These are phyloP conservation scores for Paecilomyces sp. DNA, from an alignment of 2,329 filamentous ascomycete genomes.

Conservation along the genomic window DNA sequence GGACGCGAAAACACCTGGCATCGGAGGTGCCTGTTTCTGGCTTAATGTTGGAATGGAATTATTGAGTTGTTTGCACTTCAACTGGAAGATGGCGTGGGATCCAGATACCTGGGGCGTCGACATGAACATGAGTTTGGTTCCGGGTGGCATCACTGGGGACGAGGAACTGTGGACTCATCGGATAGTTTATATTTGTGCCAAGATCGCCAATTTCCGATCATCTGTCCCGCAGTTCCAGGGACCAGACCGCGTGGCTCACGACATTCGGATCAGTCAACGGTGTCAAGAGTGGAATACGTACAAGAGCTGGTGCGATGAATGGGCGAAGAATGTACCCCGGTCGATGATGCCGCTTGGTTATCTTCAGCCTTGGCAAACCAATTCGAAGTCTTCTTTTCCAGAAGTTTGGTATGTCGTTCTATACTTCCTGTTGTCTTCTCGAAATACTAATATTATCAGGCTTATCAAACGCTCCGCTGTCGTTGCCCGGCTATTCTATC, in stretches of 20 bases:
- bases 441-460: constrained; percentile 40
- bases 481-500: constrained; percentile 79
- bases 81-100: constrained; percentile 81
- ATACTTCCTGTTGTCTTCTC: neutral
- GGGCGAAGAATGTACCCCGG: constrained; percentile 70
- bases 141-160: constrained; percentile 47
- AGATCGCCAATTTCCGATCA: constrained; percentile 77
- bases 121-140: constrained; percentile 58
- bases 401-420: constrained; percentile 63
- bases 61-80: constrained; percentile 78
- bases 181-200: constrained; percentile 82
- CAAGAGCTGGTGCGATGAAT: constrained; percentile 75
- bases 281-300: constrained; percentile 71
- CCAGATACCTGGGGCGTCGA: constrained; percentile 86
- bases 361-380: constrained; percentile 60
- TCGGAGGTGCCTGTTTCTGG: constrained; percentile 90
- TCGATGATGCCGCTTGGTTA: constrained; percentile 85
- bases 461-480: constrained; percentile 75
- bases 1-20: constrained; percentile 70
- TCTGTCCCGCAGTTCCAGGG: constrained; percentile 57
- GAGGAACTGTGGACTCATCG: constrained; percentile 85
- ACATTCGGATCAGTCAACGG: constrained; percentile 56
- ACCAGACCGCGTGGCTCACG: constrained; percentile 50
- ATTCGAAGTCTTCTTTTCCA: constrained; percentile 68
- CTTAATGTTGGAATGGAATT: constrained; percentile 86